Percentiles rank a stretch among this genome's conserved stretches.
These are phyloP conservation scores for Phoenix roebelenii DNA, from an alignment of 176 grass and related monocot genomes.

Conservation along the genomic window DNA sequence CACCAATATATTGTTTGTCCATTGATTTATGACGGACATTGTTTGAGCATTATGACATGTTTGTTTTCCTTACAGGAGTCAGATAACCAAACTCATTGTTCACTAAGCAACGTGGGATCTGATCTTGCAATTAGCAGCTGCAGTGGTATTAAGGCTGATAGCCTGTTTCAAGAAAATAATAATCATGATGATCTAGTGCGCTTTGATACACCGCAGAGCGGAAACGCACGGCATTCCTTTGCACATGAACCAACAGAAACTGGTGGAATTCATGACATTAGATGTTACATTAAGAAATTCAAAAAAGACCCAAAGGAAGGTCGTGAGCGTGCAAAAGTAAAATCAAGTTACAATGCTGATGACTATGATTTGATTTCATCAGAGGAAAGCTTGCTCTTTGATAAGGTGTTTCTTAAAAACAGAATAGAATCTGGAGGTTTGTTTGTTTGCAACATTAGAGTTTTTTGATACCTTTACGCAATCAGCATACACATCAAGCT, in stretches of 20 bases:
- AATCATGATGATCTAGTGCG: slow-evolving; percentile 19
- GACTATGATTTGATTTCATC: slow-evolving; percentile 29
- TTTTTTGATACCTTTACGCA: slow-evolving; percentile 20
- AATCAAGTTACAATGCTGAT: slow-evolving; percentile 35
- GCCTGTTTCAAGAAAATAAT: slow-evolving; percentile 18
- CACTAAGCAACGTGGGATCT: slow-evolving; percentile 34
- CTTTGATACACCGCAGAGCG: slow-evolving; percentile 24
- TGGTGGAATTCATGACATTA: slow-evolving; percentile 15
- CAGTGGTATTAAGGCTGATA: slow-evolving; percentile 1
- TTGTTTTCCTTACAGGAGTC: slow-evolving; percentile 27
- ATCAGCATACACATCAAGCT: too few species aligned
- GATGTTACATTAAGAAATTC: slow-evolving; percentile 35
- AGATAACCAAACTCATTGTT: slow-evolving; percentile 51
- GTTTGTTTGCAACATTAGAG: slow-evolving; percentile 41
- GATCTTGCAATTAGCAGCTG: slow-evolving; percentile 24
- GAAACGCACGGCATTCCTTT: slow-evolving; percentile 40
- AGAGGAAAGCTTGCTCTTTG: slow-evolving; percentile 12
- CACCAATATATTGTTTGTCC: too few species aligned
- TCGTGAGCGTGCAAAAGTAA: background rate
- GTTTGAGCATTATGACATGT: too few species aligned
- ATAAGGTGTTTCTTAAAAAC: slow-evolving; percentile 29
- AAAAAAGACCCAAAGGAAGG: slow-evolving; percentile 22
- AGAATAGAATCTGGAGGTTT: slow-evolving; percentile 38
- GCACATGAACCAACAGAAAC: slow-evolving; percentile 11
- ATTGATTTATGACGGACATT: too few species aligned